These are phyloP conservation scores for Agaricus subrufescens DNA, from an alignment of 768 basidiomycete genomes.

Conservation along the genomic window DNA sequence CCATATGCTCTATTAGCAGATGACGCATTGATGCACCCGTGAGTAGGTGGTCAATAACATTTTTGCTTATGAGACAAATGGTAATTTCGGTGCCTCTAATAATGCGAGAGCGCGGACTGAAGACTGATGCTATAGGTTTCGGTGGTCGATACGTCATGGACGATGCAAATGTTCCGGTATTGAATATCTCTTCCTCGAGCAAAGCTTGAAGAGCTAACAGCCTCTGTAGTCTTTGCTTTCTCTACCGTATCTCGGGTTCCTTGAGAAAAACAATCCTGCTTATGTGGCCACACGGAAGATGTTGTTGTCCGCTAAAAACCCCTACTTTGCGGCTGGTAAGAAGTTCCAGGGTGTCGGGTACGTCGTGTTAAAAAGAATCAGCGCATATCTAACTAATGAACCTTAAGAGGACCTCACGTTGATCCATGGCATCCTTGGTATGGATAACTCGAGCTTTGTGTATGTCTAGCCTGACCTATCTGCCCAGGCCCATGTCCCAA, in stretches of 20 bases:
- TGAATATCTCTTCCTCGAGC: slow-evolving; percentile 14
- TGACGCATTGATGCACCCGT: not conserved
- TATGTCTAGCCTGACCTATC: not conserved
- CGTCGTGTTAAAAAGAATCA: slow-evolving; percentile 15
- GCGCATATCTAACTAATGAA: not conserved
- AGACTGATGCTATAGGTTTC: slow-evolving; percentile 35
- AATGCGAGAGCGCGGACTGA: not conserved
- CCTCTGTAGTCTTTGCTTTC: slow-evolving; percentile 63
- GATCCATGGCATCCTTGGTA: slow-evolving; percentile 70
- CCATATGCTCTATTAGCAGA: not conserved
- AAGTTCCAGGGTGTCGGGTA: slow-evolving; percentile 69
- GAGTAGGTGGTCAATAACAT: slow-evolving; percentile 56
- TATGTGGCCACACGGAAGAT: slow-evolving; percentile 64
- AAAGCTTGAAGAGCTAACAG: not conserved
- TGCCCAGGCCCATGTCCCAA: slow-evolving; percentile 71
- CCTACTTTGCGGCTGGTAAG: slow-evolving; percentile 62
- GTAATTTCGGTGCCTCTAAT: slow-evolving; percentile 21
- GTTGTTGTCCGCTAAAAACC: slow-evolving; percentile 60
- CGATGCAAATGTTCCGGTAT: slow-evolving; percentile 79
- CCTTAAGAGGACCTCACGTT: slow-evolving; percentile 71
- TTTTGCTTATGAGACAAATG: slow-evolving; percentile 78
- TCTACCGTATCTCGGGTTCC: slow-evolving; percentile 74
- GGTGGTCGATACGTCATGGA: slow-evolving; percentile 79
- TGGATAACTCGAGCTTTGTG: slow-evolving; percentile 8
- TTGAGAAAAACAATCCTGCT: slow-evolving; percentile 51